These are phyloP conservation scores for Apostasia ramifera DNA, from an alignment of 106 monocot genomes.

Conservation along the genomic window DNA sequence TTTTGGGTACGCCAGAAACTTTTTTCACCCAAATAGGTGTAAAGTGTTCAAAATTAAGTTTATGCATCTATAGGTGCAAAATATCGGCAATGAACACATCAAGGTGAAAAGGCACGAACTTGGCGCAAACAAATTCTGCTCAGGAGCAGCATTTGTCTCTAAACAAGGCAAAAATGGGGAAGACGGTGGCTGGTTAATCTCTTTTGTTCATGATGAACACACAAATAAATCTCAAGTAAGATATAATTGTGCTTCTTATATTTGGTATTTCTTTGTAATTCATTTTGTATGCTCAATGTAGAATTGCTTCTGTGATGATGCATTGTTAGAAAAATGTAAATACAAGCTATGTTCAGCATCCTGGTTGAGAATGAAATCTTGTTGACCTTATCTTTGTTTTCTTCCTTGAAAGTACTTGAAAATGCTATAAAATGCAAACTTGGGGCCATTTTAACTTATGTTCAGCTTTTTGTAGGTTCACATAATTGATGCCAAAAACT, in stretches of 20 bases:
- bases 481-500: constrained; percentile 33
- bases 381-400: not conserved
- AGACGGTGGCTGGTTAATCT: constrained; percentile 54
- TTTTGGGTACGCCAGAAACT: no score
- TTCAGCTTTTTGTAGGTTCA: constrained; percentile 22
- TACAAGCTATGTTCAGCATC: no score
- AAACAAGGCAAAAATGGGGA: constrained; percentile 20
- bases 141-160: constrained; percentile 43
- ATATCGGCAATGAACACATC: not conserved
- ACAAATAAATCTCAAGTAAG: constrained; percentile 43
- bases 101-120: constrained; percentile 25
- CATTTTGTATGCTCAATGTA: no score
- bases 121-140: constrained; percentile 27
- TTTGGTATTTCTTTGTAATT: no score
- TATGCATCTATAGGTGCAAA: constrained; percentile 6
- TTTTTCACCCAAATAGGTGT: no score
- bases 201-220: constrained; percentile 39
- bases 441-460: not conserved
- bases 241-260: not conserved
- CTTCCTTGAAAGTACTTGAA: not conserved
- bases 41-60: not conserved
- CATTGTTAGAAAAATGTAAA: no score
- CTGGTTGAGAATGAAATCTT: not conserved
- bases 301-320: no score
- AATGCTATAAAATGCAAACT: not conserved